Base-by-base conservation (phyloP, 2,329 filamentous ascomycete species). In the Fusarium sp. region DNA sequence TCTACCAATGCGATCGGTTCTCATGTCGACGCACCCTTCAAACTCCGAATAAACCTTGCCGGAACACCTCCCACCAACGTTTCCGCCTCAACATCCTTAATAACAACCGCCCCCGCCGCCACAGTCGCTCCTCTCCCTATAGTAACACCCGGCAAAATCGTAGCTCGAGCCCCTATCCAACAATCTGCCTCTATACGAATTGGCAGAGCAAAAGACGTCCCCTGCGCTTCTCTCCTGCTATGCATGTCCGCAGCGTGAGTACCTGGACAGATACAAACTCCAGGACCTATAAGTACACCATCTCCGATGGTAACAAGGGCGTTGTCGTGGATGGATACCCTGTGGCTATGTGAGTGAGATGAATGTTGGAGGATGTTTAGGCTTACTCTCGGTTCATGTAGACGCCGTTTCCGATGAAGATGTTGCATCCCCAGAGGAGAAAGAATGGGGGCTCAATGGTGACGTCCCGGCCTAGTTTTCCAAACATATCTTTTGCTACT, bases 381-480 rank as follows among this genome's bases (percentile, higher is more conserved):
- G 45, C 65, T 46, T 18, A 70, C 66, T 60, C 52, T 54, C 66
- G 11, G 29, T 70, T 70, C 4, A 70, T 69, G 4, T 70, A 70
- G 14, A 65, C 66, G 6, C 35, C n/a, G 4, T 22, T 59, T 0
- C 66, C 66, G 2, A 70, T 49, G 11, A 70, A 70, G 0, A 36
- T 44, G 17, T 70, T 70, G 11, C 66, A 70, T 13, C 66, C 66
- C 65, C 65, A 70, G 7, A n/a, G 45, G 1, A 70, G 17, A 18
- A 70, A 70, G 29, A 70, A 70, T 1, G 66, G 66, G 0, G 59
- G 25, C 10, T 70, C 65, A 5, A 70, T 70, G 1, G 27, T 49
- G 1, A 70, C 53, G 2, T 17, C 4, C 17, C 49, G 39, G 1
- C 66, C 66, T 13, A 70, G 17, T 15, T 49, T 58, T 0, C 66